Conservation (phyloP, 2,329 filamentous ascomycete species). For the Colletotrichum destructivum region DNA sequence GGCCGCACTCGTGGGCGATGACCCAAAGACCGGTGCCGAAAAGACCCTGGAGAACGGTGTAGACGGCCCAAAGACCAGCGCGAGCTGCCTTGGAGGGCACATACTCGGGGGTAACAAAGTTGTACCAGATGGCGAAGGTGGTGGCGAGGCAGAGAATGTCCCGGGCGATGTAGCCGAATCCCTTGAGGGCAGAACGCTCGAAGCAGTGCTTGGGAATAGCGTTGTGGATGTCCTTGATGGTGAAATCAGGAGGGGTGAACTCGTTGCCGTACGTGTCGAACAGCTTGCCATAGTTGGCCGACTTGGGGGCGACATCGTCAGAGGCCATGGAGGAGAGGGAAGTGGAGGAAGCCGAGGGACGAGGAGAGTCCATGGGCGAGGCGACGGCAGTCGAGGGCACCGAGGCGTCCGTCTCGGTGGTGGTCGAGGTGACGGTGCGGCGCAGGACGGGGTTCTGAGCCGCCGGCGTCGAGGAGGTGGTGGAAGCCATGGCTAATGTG, state of each 20-base stretch:
- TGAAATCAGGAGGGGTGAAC: conserved; percentile 94
- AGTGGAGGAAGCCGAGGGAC: conserved; percentile 82
- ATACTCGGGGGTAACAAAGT: conserved; percentile 87
- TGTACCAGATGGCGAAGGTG: conserved; percentile 92
- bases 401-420: conserved; percentile 60
- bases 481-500: conserved; percentile 61
- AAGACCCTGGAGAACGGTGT: conserved; percentile 89
- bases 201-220: conserved; percentile 99
- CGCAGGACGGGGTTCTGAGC: conserved; percentile 62
- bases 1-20: conserved; percentile 96
- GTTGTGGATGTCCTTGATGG: conserved; percentile 96
- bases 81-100: conserved; percentile 80
- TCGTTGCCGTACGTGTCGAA: conserved; percentile 95
- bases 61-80: conserved; percentile 73
- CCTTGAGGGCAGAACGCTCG: conserved; percentile 83
- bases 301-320: conserved; percentile 67
- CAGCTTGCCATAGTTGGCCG: conserved; percentile 73
- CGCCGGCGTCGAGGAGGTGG: conserved; percentile 59
- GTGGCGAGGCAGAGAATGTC: conserved; percentile 80
- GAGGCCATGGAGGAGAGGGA: conserved; percentile 93
- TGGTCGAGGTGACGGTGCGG: conserved; percentile 61
- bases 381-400: conserved; percentile 69
- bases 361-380: conserved; percentile 73
- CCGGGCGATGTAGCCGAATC: conserved; percentile 87
- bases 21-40: conserved; percentile 97